Evolutionary conservation across 176 grass and related monocot species (phyloP).

Genomic region (Calamus simplicifolius): DNA sequence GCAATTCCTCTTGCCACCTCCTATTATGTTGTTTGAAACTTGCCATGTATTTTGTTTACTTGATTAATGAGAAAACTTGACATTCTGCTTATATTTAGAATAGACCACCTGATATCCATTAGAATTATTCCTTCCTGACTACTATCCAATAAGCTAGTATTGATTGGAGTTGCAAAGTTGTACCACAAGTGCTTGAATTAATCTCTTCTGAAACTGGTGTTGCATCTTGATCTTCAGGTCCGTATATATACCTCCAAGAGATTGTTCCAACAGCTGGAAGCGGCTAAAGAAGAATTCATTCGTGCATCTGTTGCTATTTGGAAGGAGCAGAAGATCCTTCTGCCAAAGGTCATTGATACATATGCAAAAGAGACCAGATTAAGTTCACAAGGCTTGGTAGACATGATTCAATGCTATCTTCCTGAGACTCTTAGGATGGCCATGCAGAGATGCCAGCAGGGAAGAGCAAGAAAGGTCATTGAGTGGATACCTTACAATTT

Average conservation of each 20-base stretch:
- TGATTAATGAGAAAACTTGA: too few species aligned
- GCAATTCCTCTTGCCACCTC: too few species aligned
- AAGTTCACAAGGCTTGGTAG: neutral
- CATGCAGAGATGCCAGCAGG: conserved; percentile 8
- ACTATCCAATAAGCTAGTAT: too few species aligned
- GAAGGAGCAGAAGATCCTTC: conserved; percentile 15
- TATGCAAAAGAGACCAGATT: conserved; percentile 11
- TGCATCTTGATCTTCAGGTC: conserved; percentile 1
- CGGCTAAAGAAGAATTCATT: conserved; percentile 7
- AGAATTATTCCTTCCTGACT: too few species aligned
- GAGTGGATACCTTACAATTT: conserved; percentile 11
- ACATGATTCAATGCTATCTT: conserved; percentile 6
- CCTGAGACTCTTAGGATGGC: conserved; percentile 6
- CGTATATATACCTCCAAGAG: neutral
- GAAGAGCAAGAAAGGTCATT: neutral
- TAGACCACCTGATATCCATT: too few species aligned
- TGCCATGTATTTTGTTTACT: too few species aligned
- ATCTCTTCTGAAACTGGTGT: too few species aligned
- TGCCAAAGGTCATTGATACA: conserved; percentile 3
- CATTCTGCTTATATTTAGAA: too few species aligned
- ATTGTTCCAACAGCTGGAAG: conserved; percentile 12
- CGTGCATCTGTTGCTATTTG: conserved; percentile 8
- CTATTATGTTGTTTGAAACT: too few species aligned
- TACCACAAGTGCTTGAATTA: too few species aligned
- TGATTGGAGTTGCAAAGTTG: too few species aligned